These are phyloP conservation scores for Parathielavia hyrcaniae DNA, from an alignment of 495 filamentous ascomycete species.

Conservation along the genomic window DNA sequence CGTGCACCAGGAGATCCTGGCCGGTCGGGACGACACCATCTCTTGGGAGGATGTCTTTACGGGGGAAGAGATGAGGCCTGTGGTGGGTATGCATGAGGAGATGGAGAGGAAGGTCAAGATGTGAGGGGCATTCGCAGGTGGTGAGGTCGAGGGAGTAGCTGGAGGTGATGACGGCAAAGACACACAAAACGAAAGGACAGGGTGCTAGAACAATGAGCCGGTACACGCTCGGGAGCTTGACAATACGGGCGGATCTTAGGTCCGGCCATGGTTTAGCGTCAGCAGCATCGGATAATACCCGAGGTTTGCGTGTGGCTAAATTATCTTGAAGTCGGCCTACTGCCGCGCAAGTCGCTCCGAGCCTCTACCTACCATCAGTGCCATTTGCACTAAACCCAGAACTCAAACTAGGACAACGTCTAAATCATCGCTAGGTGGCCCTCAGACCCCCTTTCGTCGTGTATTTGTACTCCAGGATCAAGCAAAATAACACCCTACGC, in stretches of 20 bases:
- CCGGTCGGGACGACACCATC: conserved; percentile 65
- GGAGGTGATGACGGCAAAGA: not conserved
- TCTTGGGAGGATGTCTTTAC: conserved; percentile 90
- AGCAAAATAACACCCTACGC: conserved; percentile 1
- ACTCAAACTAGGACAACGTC: not conserved
- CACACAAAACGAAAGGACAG: not conserved
- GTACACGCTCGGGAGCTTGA: too few relatives aligned
- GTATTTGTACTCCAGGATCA: conserved; percentile 5
- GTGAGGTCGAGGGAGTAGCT: not conserved
- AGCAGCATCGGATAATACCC: too few relatives aligned
- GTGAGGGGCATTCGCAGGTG: conserved; percentile 14
- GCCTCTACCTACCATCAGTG: too few relatives aligned
- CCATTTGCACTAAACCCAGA: not conserved
- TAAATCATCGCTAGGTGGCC: conserved; percentile 3
- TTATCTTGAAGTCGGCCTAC: too few relatives aligned
- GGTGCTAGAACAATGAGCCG: too few relatives aligned
- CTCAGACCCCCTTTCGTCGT: not conserved
- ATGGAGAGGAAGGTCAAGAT: conserved; percentile 80
- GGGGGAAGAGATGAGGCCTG: conserved; percentile 61
- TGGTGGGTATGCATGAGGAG: conserved; percentile 75
- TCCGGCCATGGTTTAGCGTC: too few relatives aligned
- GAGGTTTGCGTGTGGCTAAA: too few relatives aligned
- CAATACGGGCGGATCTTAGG: too few relatives aligned
- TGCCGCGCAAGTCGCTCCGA: too few relatives aligned
- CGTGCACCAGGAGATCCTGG: conserved; percentile 75